Percentiles rank a stretch among this genome's conserved stretches.
These are phyloP conservation scores for Leucosporidium yakuticum DNA, from an alignment of 768 basidiomycete species.

Conservation along the genomic window DNA sequence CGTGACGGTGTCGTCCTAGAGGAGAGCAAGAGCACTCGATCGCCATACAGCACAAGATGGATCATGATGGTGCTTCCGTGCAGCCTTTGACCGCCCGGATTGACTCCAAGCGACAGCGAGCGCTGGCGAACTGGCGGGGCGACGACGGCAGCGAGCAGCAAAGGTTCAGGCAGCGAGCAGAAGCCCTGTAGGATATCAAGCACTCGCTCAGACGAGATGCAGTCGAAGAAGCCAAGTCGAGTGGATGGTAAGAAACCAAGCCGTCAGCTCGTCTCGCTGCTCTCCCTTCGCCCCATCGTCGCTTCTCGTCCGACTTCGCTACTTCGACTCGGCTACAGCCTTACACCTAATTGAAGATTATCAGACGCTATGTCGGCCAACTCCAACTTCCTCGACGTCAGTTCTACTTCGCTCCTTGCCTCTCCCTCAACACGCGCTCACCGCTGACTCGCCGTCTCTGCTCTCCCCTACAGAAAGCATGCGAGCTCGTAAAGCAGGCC, in stretches of 20 bases:
- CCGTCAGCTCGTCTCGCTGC: background rate
- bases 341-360: background rate
- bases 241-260: background rate
- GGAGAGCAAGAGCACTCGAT: too few species aligned
- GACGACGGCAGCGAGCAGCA: too few species aligned
- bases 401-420: slow-evolving; percentile 7
- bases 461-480: slow-evolving; percentile 22
- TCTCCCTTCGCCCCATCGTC: background rate
- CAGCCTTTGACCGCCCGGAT: too few species aligned
- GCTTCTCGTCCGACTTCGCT: background rate
- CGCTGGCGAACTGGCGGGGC: too few species aligned
- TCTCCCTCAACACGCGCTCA: background rate
- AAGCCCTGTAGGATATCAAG: background rate
- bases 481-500: slow-evolving; percentile 69
- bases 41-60: too few species aligned
- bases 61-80: too few species aligned
- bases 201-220: background rate
- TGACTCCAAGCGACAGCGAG: too few species aligned
- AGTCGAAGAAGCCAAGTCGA: background rate
- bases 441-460: background rate
- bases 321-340: background rate
- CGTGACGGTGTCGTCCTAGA: too few species aligned
- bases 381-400: slow-evolving; percentile 45
- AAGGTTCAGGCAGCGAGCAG: background rate
- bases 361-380: slow-evolving; percentile 29